Conservation (phyloP, 2,329 filamentous ascomycete species). For the Sarocladiaceae sp. region DNA sequence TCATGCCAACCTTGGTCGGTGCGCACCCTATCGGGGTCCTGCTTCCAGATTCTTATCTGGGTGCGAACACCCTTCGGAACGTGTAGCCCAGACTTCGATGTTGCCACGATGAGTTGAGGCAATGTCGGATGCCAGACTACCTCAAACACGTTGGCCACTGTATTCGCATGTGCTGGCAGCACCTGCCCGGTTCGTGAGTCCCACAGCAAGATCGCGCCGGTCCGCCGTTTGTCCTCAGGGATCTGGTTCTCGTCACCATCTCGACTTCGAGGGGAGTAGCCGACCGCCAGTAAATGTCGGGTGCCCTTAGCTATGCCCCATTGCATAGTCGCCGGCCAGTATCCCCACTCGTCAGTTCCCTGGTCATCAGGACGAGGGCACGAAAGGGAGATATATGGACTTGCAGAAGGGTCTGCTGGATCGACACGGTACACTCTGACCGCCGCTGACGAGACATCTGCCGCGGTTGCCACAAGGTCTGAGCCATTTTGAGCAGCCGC, state of each 20-base stretch:
- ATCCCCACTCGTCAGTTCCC: conserved; percentile 50
- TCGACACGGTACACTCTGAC: conserved; percentile 53
- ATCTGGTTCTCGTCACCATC: conserved; percentile 50
- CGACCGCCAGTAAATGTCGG: conserved; percentile 52
- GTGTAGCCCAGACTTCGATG: conserved; percentile 45
- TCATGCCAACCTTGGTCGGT: conserved; percentile 29
- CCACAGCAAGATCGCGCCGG: conserved; percentile 59
- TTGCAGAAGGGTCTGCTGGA: conserved; percentile 28
- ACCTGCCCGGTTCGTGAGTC: conserved; percentile 40
- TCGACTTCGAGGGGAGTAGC: conserved; percentile 57
- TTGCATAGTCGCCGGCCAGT: conserved; percentile 59
- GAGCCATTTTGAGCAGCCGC: conserved; percentile 43
- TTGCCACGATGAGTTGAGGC: conserved; percentile 52
- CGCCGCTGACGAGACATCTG: conserved; percentile 49
- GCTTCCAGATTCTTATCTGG: conserved; percentile 53
- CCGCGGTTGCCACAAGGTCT: conserved; percentile 54
- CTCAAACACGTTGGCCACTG: conserved; percentile 60
- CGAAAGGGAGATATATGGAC: conserved; percentile 34
- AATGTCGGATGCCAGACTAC: conserved; percentile 58
- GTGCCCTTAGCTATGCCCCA: conserved; percentile 48
- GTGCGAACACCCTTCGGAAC: conserved; percentile 41
- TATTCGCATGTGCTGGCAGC: conserved; percentile 45
- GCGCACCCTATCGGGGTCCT: conserved; percentile 20
- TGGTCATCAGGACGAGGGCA: conserved; percentile 33
- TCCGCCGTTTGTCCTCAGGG: conserved; percentile 51